Base-by-base conservation (phyloP, 805 yeast species). In the Helenozyma rhizophorensis region DNA sequence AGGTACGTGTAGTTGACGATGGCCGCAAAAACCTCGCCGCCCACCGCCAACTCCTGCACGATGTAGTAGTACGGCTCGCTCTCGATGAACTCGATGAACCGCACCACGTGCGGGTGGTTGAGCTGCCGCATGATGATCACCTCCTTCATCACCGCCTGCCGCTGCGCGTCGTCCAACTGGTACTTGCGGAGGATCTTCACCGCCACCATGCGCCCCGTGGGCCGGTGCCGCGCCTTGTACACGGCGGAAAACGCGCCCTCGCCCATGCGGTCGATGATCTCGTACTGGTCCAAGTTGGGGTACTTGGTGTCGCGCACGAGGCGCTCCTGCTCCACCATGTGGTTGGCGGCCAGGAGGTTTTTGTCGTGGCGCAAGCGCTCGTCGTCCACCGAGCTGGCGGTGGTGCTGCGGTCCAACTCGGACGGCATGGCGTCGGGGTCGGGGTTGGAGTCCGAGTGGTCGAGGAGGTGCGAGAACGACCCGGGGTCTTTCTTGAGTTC, bases 231-330 rank as follows among this genome's bases (percentile, higher is more conserved):
- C 0, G 94, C 95, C 51, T 74, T 78, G 62, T 78, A 85, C 4
- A 90, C 97, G 9, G 75, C 71, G 3, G 95, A 85, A 54, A 90
- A 89, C 0, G 97, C 97, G 7, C 97, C 97, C 51, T 83, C 89
- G 1, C 93, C 90, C 12, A 83, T 43, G 14, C 58, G 43, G 9
- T 56, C 49, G 22, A 60, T 29, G 12, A 67, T 47, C 23, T 50
- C 48, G 43, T 56, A 66, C 26, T 56, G 42, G 7, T 42, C 41
- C 34, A 42, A 39, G 15, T 33, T 35, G 5, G 50, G 48, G 31
- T 27, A 32, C 27, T 36, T 36, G 14, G 29, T 27, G 2, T 21
- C 30, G 8, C 36, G 22, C 25, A 31, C 25, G 10, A 16, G 28
- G 19, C 35, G 31, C 21, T 45, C 49, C 9, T 45, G 43, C 32